Evolutionary conservation across 192 early-diverging fungal species (phyloP).

Genomic region (Piromyces finnis): DNA sequence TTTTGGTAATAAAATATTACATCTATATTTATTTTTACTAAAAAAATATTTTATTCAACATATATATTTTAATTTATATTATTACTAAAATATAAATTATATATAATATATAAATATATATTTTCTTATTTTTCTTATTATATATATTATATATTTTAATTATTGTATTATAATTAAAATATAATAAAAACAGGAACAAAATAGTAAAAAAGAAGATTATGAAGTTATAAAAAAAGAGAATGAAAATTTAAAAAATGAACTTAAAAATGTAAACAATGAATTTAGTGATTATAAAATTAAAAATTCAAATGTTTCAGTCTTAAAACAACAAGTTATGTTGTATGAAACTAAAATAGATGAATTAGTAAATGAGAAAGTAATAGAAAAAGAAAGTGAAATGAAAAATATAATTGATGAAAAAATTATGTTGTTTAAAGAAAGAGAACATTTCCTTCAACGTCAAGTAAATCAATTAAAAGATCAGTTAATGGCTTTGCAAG

Average conservation of each 20-base stretch:
- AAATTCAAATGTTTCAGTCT: constrained; percentile 21
- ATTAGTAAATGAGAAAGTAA: constrained; percentile 45
- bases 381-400: constrained; percentile 50
- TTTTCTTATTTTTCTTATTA: too few species aligned
- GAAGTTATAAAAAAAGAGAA: constrained; percentile 37
- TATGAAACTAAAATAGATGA: constrained; percentile 47
- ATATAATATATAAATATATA: too few species aligned
- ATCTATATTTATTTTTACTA: too few species aligned
- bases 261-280: constrained; percentile 66
- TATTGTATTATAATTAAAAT: too few species aligned
- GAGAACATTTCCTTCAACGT: constrained; percentile 62
- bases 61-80: too few species aligned
- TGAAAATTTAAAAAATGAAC: constrained; percentile 73
- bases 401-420: constrained; percentile 60
- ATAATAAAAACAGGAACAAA: neutral
- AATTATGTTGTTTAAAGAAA: constrained; percentile 62
- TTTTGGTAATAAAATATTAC: neutral
- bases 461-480: constrained; percentile 66
- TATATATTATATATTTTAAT: too few species aligned
- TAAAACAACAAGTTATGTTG: constrained; percentile 31
- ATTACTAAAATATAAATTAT: too few species aligned
- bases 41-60: too few species aligned
- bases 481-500: constrained; percentile 43
- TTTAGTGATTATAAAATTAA: constrained; percentile 48
- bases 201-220: constrained; percentile 24